phyloP scores from a whole-genome alignment of 768 basidiomycete species.

The Leccinum pellstonianum region DNA sequence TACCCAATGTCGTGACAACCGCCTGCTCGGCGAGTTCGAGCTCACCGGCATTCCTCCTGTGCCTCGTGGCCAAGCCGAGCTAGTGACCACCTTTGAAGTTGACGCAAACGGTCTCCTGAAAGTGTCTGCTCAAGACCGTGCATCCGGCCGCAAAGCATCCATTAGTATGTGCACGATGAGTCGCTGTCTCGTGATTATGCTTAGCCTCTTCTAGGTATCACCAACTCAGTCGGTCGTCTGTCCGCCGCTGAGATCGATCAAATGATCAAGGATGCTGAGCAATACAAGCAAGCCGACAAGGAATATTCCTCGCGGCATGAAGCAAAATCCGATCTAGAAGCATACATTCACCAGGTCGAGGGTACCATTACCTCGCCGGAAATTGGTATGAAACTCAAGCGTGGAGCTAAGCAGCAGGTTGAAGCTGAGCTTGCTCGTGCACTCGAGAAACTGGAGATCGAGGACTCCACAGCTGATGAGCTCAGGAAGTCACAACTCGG shows the following conservation, averaged over 20 bases:
- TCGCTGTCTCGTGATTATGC: background rate
- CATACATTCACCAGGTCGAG: conserved; percentile 97
- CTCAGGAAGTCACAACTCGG: conserved; percentile 93
- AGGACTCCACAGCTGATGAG: conserved; percentile 91
- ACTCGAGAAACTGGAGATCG: conserved; percentile 97
- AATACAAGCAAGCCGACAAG: conserved; percentile 94
- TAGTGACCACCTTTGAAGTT: conserved; percentile 98
- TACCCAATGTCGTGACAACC: conserved; percentile 99
- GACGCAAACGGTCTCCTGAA: conserved; percentile 99
- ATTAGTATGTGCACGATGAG: conserved; percentile 62
- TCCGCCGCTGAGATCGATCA: conserved; percentile 98
- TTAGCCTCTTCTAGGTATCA: conserved; percentile 63
- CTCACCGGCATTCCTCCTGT: conserved; percentile 98
- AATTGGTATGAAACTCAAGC: conserved; percentile 98
- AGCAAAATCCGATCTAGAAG: conserved; percentile 97
- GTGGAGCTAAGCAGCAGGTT: conserved; percentile 90
- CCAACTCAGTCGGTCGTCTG: conserved; percentile 98
- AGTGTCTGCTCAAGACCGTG: conserved; percentile 97
- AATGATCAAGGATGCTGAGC: conserved; percentile 99
- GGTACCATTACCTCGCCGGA: conserved; percentile 94
- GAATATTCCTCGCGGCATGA: conserved; percentile 98
- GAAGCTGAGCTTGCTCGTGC: conserved; percentile 98
- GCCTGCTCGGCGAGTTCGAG: conserved; percentile 99
- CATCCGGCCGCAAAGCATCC: conserved; percentile 98
- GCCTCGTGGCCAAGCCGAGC: conserved; percentile 99